phyloP scores from a whole-genome alignment of 192 early-diverging fungal genomes.

The Coemansia guatemalensis region DNA sequence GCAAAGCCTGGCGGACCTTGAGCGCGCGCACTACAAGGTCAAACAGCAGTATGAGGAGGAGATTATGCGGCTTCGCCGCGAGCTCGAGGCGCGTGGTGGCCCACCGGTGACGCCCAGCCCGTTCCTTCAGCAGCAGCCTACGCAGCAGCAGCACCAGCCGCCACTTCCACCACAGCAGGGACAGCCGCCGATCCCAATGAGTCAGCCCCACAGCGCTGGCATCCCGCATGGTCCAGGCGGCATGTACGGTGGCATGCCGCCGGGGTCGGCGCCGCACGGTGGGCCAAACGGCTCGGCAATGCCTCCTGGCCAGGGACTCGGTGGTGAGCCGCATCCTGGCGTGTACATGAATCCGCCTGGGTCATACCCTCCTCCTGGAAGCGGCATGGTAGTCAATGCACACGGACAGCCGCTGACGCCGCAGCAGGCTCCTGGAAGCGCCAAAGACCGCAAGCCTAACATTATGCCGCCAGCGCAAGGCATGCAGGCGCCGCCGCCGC shows the following conservation, averaged over 20 bases:
- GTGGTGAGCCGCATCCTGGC: slow-evolving; percentile 37
- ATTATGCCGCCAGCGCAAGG: slow-evolving; percentile 42
- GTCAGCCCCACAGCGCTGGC: slow-evolving; percentile 28
- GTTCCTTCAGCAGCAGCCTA: slow-evolving; percentile 55
- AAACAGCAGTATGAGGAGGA: slow-evolving; percentile 91
- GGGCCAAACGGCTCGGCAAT: slow-evolving; percentile 40
- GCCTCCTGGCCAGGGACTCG: slow-evolving; percentile 34
- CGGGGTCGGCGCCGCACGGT: slow-evolving; percentile 34
- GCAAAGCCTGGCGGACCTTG: slow-evolving; percentile 75
- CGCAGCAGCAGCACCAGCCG: slow-evolving; percentile 52
- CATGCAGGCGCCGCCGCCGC: slow-evolving; percentile 15
- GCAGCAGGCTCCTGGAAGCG: slow-evolving; percentile 34
- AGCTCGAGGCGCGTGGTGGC: slow-evolving; percentile 74
- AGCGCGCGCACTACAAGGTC: slow-evolving; percentile 73
- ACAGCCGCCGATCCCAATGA: slow-evolving; percentile 52
- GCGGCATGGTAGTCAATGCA: slow-evolving; percentile 44
- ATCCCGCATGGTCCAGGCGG: slow-evolving; percentile 41
- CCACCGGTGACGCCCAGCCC: slow-evolving; percentile 52
- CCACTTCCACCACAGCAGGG: slow-evolving; percentile 67
- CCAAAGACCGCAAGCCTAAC: slow-evolving; percentile 53
- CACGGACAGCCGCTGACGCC: slow-evolving; percentile 54
- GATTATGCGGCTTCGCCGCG: slow-evolving; percentile 73
- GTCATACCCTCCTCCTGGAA: slow-evolving; percentile 47
- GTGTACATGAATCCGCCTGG: slow-evolving; percentile 46
- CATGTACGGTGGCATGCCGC: slow-evolving; percentile 48